Evolutionary conservation across 768 basidiomycete genomes (phyloP), one percentile per base, ranked within the genome.

Genomic region (Leccinum longicurvipes): DNA sequence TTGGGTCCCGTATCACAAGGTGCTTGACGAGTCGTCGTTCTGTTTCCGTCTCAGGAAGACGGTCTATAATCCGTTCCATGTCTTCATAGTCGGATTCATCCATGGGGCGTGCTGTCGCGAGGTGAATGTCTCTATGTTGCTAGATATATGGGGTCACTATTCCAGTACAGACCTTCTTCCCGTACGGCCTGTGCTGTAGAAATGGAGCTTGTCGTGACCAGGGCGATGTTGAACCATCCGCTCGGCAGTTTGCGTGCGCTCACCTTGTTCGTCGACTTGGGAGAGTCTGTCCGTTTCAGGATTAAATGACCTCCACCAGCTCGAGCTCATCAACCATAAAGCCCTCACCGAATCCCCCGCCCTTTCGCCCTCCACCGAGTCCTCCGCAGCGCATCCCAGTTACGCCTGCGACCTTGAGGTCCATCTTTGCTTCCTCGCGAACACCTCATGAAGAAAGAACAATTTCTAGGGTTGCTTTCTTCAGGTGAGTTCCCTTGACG

Each of bases 361-460:
- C 65, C 68, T 56, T 64, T 60, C 75, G 70, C 21, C 79, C 69
- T 42, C 78, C 73, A 15, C 74, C 79, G 12, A 64, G 76, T 21
- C 77, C 81, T 58, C 64, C 79, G 19, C 83, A 82, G 55, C 81
- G 87, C 24, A 87, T 93, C 50, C 90, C 91, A 53, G 88, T 93
- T 19, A 92, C 91, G 0, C 91, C 91, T 10, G 86, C 87, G 10
- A 85, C 89, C 1, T 69, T 93, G 56, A 79, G 91, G 39, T 86
- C 88, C 50, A 93, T 93, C 62, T 93, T 93, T 69, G 83, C 91
- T 25, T 93, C 90, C 12, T 93, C 91, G 21, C 82, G 91, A 14
- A 86, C 88, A 0, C 82, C 87, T 3, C 75, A 86, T 53, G 91
- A 93, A 67, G 91, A 93, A 68, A 82, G 91, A 27, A 85, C 88